Base-by-base conservation (phyloP, 148 eudicot genomes). In the Talinum fruticosum region DNA sequence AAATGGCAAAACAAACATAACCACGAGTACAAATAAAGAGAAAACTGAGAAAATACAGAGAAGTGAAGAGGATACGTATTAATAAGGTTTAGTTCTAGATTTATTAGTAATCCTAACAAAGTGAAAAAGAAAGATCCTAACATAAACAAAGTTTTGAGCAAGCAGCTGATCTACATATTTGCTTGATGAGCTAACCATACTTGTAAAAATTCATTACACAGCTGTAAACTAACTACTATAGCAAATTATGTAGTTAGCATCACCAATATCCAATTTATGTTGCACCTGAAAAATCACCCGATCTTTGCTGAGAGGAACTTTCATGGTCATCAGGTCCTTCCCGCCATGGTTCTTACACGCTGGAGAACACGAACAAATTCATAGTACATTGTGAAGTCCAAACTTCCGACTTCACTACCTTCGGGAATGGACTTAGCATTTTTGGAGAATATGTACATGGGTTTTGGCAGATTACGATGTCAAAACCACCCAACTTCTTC, bases 331-430 rank as follows among this genome's bases (percentile, higher is more conserved):
- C 53, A 82, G 38, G 72, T 81, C 36, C 85, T 85, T 66, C 79
- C 86, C 66, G 81, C 76, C 79, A 82, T 72, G 53, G 80, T 86
- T 87, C 89, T 82, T 3, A 96, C 89, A 4, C 94, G 90, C 70
- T 93, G 97, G 80, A 91, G 34, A 69, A 93, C 89, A 33, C 99
- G 89, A 78, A 91, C 97, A 86, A 90, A 93, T 78, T 96, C 97
- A 76, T 80, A 89, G 75, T 85, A 96, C 84, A 85, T 21, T 0
- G 90, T 74, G 82, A 90, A 91, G 85, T 96, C 97, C 70, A 91
- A 72, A 61, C 86, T 89, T 67, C 72, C 84, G 57, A 77, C 73
- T 38, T 75, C 77, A 21, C 77, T 82, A 49, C 57, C n/a, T 73
- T 79, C 87, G 44, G 75, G 78, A 69, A 73, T 41, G 12, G 68